Conservation (phyloP, 177 flowering plant genomes). For the Tripterygium wilfordii region DNA sequence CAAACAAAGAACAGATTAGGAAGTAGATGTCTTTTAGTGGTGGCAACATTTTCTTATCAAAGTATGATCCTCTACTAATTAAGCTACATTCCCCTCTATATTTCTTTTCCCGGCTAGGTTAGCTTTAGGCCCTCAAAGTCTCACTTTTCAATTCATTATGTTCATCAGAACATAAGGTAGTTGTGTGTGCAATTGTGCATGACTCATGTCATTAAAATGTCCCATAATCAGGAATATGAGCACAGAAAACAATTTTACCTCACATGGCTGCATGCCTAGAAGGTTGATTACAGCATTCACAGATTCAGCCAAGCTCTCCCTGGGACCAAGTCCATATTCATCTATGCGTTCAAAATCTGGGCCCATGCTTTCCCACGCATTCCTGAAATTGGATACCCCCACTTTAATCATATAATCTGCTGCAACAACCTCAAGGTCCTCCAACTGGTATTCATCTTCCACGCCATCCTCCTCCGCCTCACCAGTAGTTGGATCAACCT, state of each 20-base stretch:
- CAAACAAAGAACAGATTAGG: no score
- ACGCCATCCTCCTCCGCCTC: constrained; percentile 97
- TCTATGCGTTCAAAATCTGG: constrained; percentile 73
- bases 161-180: no score
- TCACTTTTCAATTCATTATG: no score
- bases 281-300: constrained; percentile 78
- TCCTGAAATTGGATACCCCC: constrained; percentile 90
- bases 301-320: constrained; percentile 90
- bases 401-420: constrained; percentile 91
- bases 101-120: no score
- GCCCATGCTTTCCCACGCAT: constrained; percentile 96
- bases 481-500: constrained; percentile 89
- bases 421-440: constrained; percentile 87
- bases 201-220: not conserved
- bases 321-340: constrained; percentile 95
- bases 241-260: constrained; percentile 64
- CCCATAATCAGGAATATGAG: not conserved
- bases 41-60: no score
- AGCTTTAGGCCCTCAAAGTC: no score
- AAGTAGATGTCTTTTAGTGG: no score
- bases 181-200: no score
- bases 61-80: no score
- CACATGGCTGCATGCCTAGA: constrained; percentile 98
- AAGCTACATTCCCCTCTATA: no score
- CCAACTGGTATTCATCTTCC: constrained; percentile 96